These are phyloP conservation scores for Pichia sp. DNA, from an alignment of 1,139 yeast species.

Conservation along the genomic window DNA sequence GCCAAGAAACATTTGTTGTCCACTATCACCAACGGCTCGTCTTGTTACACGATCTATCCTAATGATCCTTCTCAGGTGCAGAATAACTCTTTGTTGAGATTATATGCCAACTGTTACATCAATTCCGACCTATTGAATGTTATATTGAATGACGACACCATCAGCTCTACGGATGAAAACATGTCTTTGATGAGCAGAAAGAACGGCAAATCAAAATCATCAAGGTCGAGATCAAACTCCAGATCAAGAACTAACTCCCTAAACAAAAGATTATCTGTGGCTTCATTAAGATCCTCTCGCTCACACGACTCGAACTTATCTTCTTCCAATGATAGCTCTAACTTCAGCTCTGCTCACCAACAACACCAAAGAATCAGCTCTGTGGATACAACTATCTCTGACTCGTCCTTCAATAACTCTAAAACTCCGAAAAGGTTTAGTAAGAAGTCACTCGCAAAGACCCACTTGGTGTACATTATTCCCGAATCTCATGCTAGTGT, in stretches of 20 bases:
- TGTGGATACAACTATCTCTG: conserved; percentile 27
- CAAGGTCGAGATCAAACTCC: conserved; percentile 18
- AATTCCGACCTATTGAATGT: conserved; percentile 34
- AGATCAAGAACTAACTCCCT: conserved; percentile 19
- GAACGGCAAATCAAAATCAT: conserved; percentile 2
- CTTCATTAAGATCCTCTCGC: conserved; percentile 18
- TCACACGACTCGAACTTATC: conserved; percentile 25
- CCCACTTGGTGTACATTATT: conserved; percentile 43
- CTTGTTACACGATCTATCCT: conserved; percentile 51
- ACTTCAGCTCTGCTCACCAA: conserved; percentile 7
- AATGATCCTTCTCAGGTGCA: conserved; percentile 52
- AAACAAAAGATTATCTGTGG: conserved; percentile 23
- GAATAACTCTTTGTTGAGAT: conserved; percentile 48
- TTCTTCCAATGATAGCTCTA: not conserved
- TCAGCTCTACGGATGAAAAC: conserved; percentile 11
- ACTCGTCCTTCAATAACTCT: conserved; percentile 25
- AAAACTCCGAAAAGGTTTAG: conserved; percentile 22
- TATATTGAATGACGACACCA: conserved; percentile 24
- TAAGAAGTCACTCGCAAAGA: conserved; percentile 36
- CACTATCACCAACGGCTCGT: conserved; percentile 41
- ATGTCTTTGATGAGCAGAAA: conserved; percentile 3
- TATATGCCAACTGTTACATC: conserved; percentile 48
- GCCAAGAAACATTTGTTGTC: conserved; percentile 46
- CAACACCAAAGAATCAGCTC: conserved; percentile 28
- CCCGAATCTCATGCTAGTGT: conserved; percentile 57